Base-by-base conservation (phyloP, 2,329 filamentous ascomycete species). In the Scedosporium aurantiacum region DNA sequence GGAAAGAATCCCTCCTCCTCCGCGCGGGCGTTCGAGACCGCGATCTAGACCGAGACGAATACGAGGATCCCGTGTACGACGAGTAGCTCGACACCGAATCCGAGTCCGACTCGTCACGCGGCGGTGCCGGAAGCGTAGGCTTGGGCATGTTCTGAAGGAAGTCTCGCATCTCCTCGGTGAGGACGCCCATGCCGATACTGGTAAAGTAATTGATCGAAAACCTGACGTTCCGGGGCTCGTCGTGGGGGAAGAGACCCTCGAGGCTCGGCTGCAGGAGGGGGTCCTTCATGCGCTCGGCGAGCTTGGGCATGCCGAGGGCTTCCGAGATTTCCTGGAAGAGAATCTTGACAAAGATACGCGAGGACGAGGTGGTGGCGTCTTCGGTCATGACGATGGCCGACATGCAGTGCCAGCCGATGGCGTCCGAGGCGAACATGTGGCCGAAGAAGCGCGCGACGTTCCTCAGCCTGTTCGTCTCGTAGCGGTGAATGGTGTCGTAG, bases 181-280 rank as follows among this genome's bases (percentile, higher is more conserved):
- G 81, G 25, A 84, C 85, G 71, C 94, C 94, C 89, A 99, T 95
- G 63, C 92, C 91, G 68, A 99, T 96, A 69, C 91, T 94, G 8
- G 94, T 99, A 73, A 99, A 97, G 80, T 97, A 99, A 76, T 99
- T 99, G 85, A 99, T 96, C 58, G 92, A 90, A 79, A 99, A 99
- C 60, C 93, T 86, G 45, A 92, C 91, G 74, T 97, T 94, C 70
- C 90, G 87, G 25, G 91, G 85, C 69, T 91, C 90, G 72, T 97
- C 92, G 63, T 80, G 87, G 0, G 94, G 94, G 79, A 99, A 97
- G 52, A 99, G 78, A 32, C 93, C 93, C 45, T 87, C 84, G 63
- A 97, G 84, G 71, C 84, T 89, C 58, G 91, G 85, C 63, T 87
- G 86, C 45, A 97, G 79, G 58, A 85, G 82, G 52, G 94, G 89